Conservation (phyloP, 371 early-diverging fungal genomes). For the Mucor indicus region DNA sequence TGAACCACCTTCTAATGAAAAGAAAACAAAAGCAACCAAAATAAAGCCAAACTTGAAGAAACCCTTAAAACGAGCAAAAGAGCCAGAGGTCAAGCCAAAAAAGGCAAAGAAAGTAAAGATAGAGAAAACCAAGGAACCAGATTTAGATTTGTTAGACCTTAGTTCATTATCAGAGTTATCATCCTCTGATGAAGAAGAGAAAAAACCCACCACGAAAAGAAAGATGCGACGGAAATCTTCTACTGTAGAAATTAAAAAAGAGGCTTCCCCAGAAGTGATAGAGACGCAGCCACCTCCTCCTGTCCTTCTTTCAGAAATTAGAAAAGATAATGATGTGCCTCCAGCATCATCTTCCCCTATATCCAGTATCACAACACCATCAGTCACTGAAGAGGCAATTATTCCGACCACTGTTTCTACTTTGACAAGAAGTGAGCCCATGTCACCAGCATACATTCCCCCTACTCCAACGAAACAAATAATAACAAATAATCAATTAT, state of each 20-base stretch:
- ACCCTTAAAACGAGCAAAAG: slow-evolving; percentile 17
- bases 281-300: not conserved
- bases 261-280: not conserved
- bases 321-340: not conserved
- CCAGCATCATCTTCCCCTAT: not conserved
- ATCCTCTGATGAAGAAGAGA: slow-evolving; percentile 18
- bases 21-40: slow-evolving; percentile 22
- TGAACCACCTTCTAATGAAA: slow-evolving; percentile 41
- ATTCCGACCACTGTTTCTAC: too few relatives aligned
- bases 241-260: not conserved
- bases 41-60: slow-evolving; percentile 32
- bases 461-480: not conserved
- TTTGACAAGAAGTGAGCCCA: not conserved
- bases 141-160: slow-evolving; percentile 18
- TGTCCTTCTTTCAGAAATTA: not conserved
- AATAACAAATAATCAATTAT: not conserved
- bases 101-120: slow-evolving; percentile 1
- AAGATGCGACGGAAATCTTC: not conserved
- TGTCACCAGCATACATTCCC: not conserved
- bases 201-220: not conserved
- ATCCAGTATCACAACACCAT: not conserved
- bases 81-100: not conserved
- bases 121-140: slow-evolving; percentile 4
- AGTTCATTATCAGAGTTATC: slow-evolving; percentile 42
- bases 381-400: not conserved